Percentiles rank a stretch among this genome's conserved stretches.
Evolutionary conservation across 2,329 filamentous ascomycete species (phyloP).

Genomic region (Sordariomycetes sp.): DNA sequence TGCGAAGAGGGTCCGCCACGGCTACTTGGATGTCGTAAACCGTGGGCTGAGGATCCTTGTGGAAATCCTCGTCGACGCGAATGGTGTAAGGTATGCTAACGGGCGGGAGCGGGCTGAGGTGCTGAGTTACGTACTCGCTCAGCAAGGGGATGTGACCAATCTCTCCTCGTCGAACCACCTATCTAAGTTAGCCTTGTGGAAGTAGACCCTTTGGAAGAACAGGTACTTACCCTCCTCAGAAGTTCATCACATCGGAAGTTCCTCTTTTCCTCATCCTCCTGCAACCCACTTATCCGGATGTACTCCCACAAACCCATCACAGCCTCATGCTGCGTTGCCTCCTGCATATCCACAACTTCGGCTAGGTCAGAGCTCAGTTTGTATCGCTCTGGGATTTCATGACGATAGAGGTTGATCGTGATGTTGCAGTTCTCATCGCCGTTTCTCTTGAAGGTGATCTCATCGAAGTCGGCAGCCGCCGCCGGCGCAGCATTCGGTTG

Average conservation of each 20-base stretch:
- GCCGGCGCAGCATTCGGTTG: conserved; percentile 28
- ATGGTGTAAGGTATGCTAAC: conserved; percentile 87
- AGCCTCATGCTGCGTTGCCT: conserved; percentile 80
- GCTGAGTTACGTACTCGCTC: conserved; percentile 67
- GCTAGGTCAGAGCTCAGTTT: conserved; percentile 69
- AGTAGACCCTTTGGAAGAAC: neutral
- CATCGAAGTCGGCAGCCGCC: conserved; percentile 73
- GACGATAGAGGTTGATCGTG: conserved; percentile 74
- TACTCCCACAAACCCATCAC: conserved; percentile 96
- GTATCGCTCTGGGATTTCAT: conserved; percentile 81
- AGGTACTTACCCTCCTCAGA: conserved; percentile 58
- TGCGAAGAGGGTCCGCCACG: conserved; percentile 72
- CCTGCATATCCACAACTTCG: conserved; percentile 75
- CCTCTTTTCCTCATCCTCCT: conserved; percentile 92
- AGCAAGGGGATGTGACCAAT: conserved; percentile 79
- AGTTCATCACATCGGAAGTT: conserved; percentile 84
- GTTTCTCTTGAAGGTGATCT: conserved; percentile 81
- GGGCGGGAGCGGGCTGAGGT: conserved; percentile 72
- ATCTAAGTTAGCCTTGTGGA: conserved; percentile 5
- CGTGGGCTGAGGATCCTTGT: conserved; percentile 65
- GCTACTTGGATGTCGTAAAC: conserved; percentile 84
- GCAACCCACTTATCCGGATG: conserved; percentile 72
- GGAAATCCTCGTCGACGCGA: conserved; percentile 78
- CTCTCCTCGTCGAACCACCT: conserved; percentile 68
- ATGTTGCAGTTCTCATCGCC: conserved; percentile 91